These are phyloP conservation scores for Jaltomata sinuosa DNA, from an alignment of 257 asterid species.

Conservation along the genomic window DNA sequence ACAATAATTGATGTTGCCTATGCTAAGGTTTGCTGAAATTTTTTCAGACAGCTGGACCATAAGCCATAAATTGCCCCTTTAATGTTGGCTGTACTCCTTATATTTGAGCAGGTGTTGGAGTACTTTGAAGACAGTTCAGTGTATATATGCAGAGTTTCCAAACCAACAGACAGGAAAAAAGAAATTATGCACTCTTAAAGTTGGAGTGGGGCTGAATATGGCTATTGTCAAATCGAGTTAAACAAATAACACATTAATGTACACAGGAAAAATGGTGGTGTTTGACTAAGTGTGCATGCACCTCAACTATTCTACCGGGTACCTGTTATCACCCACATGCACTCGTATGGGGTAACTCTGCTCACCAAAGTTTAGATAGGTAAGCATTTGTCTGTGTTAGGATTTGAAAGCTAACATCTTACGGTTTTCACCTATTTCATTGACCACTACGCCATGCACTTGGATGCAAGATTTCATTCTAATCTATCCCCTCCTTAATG, in stretches of 20 bases:
- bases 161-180: neutral
- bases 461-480: neutral
- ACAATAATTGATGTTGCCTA: neutral
- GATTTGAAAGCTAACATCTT: neutral
- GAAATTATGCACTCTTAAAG: neutral
- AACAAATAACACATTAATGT: neutral
- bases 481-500: neutral
- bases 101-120: neutral
- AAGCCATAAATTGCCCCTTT: neutral
- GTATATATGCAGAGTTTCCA: neutral
- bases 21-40: neutral
- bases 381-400: neutral
- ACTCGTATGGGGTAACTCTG: neutral
- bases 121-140: neutral
- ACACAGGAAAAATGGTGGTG: neutral
- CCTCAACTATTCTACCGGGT: neutral
- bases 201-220: neutral
- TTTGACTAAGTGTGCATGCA: too few species aligned
- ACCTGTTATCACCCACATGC: neutral
- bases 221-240: neutral
- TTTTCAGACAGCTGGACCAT: neutral
- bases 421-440: neutral
- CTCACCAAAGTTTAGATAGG: too few species aligned
- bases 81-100: neutral
- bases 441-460: neutral